phyloP scores from a whole-genome alignment of 441 rosid species.

The Gossypium davidsonii region DNA sequence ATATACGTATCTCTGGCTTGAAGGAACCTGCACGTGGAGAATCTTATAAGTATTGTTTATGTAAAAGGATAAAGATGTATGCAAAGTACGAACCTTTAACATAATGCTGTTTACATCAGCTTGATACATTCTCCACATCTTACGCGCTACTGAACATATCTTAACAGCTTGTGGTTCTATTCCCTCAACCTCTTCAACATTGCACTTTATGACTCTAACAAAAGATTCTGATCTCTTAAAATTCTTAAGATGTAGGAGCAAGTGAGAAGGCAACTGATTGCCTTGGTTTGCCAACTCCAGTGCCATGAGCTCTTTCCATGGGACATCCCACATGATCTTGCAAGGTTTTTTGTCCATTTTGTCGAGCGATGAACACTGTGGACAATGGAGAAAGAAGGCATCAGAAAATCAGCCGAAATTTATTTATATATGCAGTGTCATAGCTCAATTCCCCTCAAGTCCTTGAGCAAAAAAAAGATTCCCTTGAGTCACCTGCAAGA shows the following conservation, averaged over 20 bases:
- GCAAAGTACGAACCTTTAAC: constrained; percentile 55
- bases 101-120: constrained; percentile 47
- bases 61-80: not conserved
- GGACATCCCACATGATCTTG: constrained; percentile 95
- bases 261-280: constrained; percentile 63
- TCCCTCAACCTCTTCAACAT: constrained; percentile 51
- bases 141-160: constrained; percentile 67
- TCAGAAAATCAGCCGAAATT: constrained; percentile 4
- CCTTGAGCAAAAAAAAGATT: not conserved
- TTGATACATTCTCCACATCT: constrained; percentile 80
- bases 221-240: constrained; percentile 80
- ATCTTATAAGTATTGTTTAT: constrained; percentile 15
- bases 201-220: constrained; percentile 84
- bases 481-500: constrained; percentile 65
- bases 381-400: constrained; percentile 19
- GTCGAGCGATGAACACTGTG: constrained; percentile 64
- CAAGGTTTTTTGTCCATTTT: constrained; percentile 86
- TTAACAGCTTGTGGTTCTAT: constrained; percentile 71
- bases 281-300: constrained; percentile 95
- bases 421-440: not conserved
- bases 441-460: constrained; percentile 14
- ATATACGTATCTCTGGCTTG: constrained; percentile 74
- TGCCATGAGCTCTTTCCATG: constrained; percentile 95
- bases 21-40: constrained; percentile 64
- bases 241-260: constrained; percentile 83